Percentiles rank a stretch among this genome's conserved stretches.
These are phyloP conservation scores for Cyclospora cayetanensis DNA, from an alignment of 169 alveolate species.

Conservation along the genomic window DNA sequence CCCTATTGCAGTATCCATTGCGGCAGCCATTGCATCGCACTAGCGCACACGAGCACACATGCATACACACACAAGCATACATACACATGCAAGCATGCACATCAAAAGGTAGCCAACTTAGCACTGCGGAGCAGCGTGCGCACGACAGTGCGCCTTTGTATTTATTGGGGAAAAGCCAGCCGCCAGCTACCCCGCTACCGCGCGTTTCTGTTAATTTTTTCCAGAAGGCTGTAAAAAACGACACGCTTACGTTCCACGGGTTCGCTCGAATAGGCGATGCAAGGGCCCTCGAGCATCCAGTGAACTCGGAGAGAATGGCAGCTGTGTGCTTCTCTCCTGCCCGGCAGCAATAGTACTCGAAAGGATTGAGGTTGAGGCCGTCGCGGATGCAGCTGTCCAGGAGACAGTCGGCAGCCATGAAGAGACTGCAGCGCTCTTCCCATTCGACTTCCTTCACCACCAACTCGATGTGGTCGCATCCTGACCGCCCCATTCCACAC, in stretches of 20 bases:
- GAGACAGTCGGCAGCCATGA: constrained; percentile 83
- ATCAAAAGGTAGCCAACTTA: too few relatives aligned
- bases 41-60: neutral
- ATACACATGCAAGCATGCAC: neutral
- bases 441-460: constrained; percentile 24
- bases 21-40: constrained; percentile 80
- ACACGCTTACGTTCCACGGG: constrained; percentile 82
- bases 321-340: constrained; percentile 69
- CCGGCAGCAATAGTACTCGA: constrained; percentile 75
- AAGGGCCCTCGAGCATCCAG: constrained; percentile 84
- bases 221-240: too few relatives aligned
- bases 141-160: too few relatives aligned
- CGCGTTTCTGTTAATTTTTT: too few relatives aligned
- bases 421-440: constrained; percentile 76
- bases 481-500: too few relatives aligned
- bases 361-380: constrained; percentile 81
- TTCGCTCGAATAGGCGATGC: constrained; percentile 81
- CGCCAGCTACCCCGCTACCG: too few relatives aligned
- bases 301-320: constrained; percentile 82
- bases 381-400: constrained; percentile 85
- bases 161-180: too few relatives aligned
- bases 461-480: constrained; percentile 42
- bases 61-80: neutral
- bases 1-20: constrained; percentile 74
- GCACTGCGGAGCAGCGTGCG: too few relatives aligned